These are phyloP conservation scores for Penstemon newberryi DNA, from an alignment of 257 asterid species.

Conservation along the genomic window DNA sequence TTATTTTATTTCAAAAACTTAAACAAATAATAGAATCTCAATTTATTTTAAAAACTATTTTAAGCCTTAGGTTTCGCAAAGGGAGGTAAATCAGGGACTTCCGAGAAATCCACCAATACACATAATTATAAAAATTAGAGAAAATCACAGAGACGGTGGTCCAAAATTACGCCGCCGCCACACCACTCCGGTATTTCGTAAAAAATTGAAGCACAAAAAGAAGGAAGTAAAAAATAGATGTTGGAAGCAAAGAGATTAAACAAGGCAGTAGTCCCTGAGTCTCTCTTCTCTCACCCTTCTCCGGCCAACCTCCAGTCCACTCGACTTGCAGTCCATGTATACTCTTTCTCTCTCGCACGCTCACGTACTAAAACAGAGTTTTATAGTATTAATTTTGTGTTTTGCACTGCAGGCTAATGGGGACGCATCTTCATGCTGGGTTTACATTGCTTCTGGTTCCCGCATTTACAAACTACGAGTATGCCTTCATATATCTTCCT, in stretches of 20 bases:
- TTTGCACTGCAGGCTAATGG: conserved; percentile 48
- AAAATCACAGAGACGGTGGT: no score
- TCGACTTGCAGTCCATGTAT: conserved; percentile 81
- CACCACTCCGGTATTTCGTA: not conserved
- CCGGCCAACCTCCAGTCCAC: conserved; percentile 79
- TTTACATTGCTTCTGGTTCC: conserved; percentile 80
- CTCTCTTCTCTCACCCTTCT: conserved; percentile 72
- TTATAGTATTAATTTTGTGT: not conserved
- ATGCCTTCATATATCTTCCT: conserved; percentile 9
- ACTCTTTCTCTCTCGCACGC: not conserved
- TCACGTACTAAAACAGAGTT: not conserved
- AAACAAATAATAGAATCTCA: no score
- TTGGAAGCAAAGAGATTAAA: conserved; percentile 70
- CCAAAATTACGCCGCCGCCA: not conserved
- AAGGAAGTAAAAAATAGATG: conserved; percentile 30
- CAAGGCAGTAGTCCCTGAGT: conserved; percentile 67
- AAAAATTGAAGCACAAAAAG: no score
- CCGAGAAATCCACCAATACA: no score
- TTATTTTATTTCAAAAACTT: no score
- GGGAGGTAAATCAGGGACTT: no score
- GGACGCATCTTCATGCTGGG: conserved; percentile 65
- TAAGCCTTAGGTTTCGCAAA: no score
- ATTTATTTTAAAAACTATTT: no score
- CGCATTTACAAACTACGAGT: conserved; percentile 65
- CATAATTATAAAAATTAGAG: no score